Evolutionary conservation across 805 yeast genomes (phyloP).

Genomic region (Kodamaea kaohsiungensis): DNA sequence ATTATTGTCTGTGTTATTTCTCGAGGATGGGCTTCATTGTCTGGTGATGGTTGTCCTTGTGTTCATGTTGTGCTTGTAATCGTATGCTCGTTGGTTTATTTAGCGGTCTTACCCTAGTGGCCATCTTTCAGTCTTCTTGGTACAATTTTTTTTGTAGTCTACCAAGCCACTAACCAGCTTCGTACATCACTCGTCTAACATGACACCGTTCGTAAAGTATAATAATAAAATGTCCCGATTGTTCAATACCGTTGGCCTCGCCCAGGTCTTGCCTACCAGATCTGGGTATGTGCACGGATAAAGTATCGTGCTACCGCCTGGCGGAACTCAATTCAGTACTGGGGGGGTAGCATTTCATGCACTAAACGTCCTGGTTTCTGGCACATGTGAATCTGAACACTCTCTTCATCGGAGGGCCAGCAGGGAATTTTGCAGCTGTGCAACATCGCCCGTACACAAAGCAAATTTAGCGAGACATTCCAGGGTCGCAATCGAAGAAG

Average conservation of each 20-base stretch:
- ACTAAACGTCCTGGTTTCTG: neutral
- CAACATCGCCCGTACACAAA: neutral
- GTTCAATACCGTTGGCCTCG: neutral
- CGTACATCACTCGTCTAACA: neutral
- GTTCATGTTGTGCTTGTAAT: too few relatives aligned
- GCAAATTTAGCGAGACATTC: neutral
- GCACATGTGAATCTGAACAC: neutral
- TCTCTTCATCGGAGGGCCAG: neutral
- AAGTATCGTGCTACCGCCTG: neutral
- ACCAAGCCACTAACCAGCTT: neutral
- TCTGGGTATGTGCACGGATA: neutral
- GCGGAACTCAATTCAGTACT: neutral
- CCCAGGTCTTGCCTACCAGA: neutral
- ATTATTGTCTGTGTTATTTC: too few relatives aligned
- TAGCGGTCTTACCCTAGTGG: too few relatives aligned
- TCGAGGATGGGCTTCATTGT: too few relatives aligned
- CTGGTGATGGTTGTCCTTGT: too few relatives aligned
- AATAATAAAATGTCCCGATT: neutral
- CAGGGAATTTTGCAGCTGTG: slow-evolving; percentile 1
- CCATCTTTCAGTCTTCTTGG: too few relatives aligned
- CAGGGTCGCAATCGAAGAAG: neutral
- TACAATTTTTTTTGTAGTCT: too few relatives aligned
- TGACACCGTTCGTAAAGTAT: neutral
- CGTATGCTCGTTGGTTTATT: too few relatives aligned
- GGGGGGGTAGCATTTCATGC: neutral